phyloP scores from a whole-genome alignment of 345 rosid species.

The Dovyalis caffra region DNA sequence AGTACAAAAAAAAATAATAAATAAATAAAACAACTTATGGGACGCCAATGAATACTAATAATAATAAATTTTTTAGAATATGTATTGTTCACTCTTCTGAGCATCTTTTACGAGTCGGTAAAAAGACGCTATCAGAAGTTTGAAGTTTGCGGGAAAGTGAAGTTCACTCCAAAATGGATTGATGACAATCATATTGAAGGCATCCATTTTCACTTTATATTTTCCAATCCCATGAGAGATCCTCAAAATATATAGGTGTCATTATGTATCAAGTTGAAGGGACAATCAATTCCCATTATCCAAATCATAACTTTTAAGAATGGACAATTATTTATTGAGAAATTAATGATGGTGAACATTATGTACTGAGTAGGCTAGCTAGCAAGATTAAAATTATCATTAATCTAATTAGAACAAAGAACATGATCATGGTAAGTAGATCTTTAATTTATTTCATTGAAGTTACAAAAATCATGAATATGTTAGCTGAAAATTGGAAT shows the following conservation, averaged over 20 bases:
- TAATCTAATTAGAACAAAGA: not conserved
- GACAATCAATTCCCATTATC: not conserved
- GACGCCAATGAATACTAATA: too few relatives aligned
- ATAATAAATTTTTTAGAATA: too few relatives aligned
- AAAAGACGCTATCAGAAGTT: not conserved
- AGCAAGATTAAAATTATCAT: not conserved
- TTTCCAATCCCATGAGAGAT: not conserved
- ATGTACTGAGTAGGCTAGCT: not conserved
- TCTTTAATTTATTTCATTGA: slow-evolving; percentile 12
- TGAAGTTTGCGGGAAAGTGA: not conserved
- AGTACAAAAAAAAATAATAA: too few relatives aligned
- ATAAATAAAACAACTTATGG: too few relatives aligned
- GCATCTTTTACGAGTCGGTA: not conserved
- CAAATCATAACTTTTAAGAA: not conserved
- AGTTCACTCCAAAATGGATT: not conserved
- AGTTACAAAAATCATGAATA: slow-evolving; percentile 16
- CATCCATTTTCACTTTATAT: not conserved
- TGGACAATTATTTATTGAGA: not conserved
- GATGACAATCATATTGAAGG: not conserved
- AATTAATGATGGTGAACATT: not conserved
- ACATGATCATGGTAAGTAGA: not conserved
- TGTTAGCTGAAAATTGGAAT: slow-evolving; percentile 18
- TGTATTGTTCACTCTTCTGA: not conserved
- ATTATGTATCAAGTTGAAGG: not conserved
- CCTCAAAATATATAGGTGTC: not conserved